Conservation (phyloP, 257 asterid species). For the Plantago major region DNA sequence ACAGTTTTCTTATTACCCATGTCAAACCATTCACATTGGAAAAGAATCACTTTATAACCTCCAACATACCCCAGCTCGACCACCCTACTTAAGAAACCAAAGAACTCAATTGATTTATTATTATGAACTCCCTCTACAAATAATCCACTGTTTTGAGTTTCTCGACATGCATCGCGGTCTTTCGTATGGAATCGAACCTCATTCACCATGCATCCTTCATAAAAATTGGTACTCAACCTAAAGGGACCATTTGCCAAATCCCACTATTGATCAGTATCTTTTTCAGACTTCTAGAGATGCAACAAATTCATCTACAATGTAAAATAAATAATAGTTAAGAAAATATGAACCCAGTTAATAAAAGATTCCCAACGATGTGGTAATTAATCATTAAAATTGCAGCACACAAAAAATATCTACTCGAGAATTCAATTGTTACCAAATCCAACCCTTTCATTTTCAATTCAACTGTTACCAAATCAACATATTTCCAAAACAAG, state of each 20-base stretch:
- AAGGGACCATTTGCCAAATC: constrained; percentile 2
- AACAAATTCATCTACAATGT: not conserved
- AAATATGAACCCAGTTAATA: too few species aligned
- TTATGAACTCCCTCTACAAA: not conserved
- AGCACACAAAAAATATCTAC: too few species aligned
- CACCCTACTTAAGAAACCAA: not conserved
- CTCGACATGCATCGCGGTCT: not conserved
- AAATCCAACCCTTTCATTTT: too few species aligned
- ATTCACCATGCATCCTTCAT: not conserved
- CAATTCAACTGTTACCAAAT: too few species aligned
- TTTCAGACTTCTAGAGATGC: not conserved
- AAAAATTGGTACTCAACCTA: not conserved
- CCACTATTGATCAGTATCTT: not conserved
- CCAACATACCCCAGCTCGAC: not conserved
- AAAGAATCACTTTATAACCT: not conserved
- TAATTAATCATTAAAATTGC: too few species aligned
- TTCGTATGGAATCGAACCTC: not conserved
- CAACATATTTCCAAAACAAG: too few species aligned
- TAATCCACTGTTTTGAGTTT: constrained; percentile 1
- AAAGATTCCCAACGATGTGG: too few species aligned
- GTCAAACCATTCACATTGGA: constrained; percentile 8
- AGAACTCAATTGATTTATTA: not conserved
- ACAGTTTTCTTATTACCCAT: not conserved
- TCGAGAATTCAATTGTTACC: too few species aligned
- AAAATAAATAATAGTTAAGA: not conserved